Percentiles rank a stretch among this genome's conserved stretches.
Conservation (phyloP, 164 flowering plant species). For the Sedum album region DNA sequence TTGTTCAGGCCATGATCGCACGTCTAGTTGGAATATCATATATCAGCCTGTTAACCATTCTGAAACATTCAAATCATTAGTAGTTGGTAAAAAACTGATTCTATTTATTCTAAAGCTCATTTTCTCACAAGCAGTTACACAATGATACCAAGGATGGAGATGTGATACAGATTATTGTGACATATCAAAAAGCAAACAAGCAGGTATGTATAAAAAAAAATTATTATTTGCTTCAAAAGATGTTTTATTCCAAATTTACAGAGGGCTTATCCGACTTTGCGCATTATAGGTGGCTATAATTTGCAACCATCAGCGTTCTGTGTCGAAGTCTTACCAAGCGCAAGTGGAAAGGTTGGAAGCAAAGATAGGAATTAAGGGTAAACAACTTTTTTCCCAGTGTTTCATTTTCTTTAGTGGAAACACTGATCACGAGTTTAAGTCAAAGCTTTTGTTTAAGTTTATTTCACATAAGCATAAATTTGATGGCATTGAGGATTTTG, state of each 20-base stretch:
- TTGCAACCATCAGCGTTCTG: constrained; percentile 92
- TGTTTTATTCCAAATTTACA: background rate
- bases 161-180: constrained; percentile 52
- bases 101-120: background rate
- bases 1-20: constrained; percentile 29
- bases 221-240: background rate
- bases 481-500: background rate
- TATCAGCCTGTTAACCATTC: background rate
- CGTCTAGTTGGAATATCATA: background rate
- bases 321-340: constrained; percentile 72
- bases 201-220: constrained; percentile 37
- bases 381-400: background rate
- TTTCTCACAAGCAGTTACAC: constrained; percentile 41
- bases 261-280: background rate
- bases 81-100: background rate
- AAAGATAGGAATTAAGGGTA: constrained; percentile 83
- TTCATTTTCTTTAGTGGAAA: background rate
- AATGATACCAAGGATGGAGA: constrained; percentile 52
- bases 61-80: background rate
- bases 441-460: too few species aligned
- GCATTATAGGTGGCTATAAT: constrained; percentile 89
- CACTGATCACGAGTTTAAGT: background rate
- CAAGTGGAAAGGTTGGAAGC: constrained; percentile 70
- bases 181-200: constrained; percentile 84
- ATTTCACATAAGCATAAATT: background rate